Evolutionary conservation across 352 stramenopile genomes (phyloP).

Genomic region (Phytophthora foliorum): DNA sequence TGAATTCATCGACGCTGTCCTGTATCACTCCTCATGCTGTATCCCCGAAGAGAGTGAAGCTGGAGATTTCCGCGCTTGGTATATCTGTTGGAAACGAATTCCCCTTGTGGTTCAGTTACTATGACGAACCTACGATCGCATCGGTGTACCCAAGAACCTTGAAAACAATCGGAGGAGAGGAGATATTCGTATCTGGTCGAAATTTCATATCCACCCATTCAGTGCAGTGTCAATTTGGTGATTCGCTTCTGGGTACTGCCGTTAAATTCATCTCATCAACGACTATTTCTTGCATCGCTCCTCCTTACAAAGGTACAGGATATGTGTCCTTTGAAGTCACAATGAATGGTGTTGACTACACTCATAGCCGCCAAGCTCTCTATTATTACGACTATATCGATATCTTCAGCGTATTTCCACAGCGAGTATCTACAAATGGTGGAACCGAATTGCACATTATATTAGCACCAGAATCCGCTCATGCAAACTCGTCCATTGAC

Average conservation of each 20-base stretch:
- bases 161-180: slow-evolving; percentile 33
- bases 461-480: slow-evolving; percentile 22
- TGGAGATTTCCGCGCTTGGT: slow-evolving; percentile 12
- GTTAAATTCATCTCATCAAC: slow-evolving; percentile 38
- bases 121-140: slow-evolving; percentile 33
- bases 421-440: slow-evolving; percentile 34
- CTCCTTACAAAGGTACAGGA: slow-evolving; percentile 23
- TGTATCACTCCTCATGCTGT: slow-evolving; percentile 27
- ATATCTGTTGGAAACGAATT: not conserved
- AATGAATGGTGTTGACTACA: slow-evolving; percentile 65
- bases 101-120: slow-evolving; percentile 42
- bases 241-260: slow-evolving; percentile 14
- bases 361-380: slow-evolving; percentile 25
- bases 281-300: slow-evolving; percentile 41
- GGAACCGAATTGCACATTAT: slow-evolving; percentile 38
- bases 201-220: slow-evolving; percentile 39
- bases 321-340: slow-evolving; percentile 52
- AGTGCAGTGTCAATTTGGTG: slow-evolving; percentile 52
- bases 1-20: slow-evolving; percentile 32
- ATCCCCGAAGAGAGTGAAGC: slow-evolving; percentile 1
- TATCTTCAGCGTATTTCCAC: slow-evolving; percentile 33
- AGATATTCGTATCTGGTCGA: slow-evolving; percentile 41
- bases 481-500: slow-evolving; percentile 25
- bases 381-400: slow-evolving; percentile 49
- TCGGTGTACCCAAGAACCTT: slow-evolving; percentile 31